Percentiles rank a stretch among this genome's conserved stretches.
Evolutionary conservation across 2,329 filamentous ascomycete genomes (phyloP).

Genomic region (Penicillium sp.): DNA sequence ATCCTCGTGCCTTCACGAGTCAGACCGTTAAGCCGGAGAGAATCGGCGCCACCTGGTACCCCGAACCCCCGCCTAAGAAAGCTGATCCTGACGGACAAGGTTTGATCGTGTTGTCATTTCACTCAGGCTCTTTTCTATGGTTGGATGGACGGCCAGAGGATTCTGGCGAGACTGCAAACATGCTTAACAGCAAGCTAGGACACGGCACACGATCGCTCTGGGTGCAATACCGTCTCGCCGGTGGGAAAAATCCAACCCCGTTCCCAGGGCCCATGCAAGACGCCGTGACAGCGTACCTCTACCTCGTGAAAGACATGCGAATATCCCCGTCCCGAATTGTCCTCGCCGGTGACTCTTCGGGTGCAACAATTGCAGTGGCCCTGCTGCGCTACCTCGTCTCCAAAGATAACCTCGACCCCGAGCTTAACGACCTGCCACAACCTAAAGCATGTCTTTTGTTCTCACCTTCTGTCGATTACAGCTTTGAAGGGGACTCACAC

Average conservation of each 20-base stretch:
- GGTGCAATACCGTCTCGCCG: conserved; percentile 17
- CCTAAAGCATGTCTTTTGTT: conserved; percentile 17
- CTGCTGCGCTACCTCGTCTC: conserved; percentile 21
- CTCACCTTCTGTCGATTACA: conserved; percentile 15
- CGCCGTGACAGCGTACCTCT: conserved; percentile 23
- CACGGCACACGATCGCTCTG: conserved; percentile 7
- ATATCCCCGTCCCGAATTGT: conserved; percentile 23
- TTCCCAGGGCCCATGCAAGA: conserved; percentile 26
- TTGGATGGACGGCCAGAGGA: conserved; percentile 7
- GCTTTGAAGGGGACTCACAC: conserved; percentile 3
- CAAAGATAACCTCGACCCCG: background rate
- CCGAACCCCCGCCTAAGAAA: conserved; percentile 5
- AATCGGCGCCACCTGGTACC: conserved; percentile 17
- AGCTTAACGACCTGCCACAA: conserved; percentile 4
- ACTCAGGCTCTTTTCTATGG: conserved; percentile 15
- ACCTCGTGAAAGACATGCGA: conserved; percentile 17
- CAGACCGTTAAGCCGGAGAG: conserved; percentile 9
- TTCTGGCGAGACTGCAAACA: conserved; percentile 1
- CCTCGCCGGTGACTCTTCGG: conserved; percentile 23
- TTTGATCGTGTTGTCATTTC: conserved; percentile 14
- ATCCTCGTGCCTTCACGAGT: conserved; percentile 3
- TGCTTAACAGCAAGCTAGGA: conserved; percentile 9
- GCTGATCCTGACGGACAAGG: conserved; percentile 5
- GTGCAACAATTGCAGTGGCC: conserved; percentile 18
- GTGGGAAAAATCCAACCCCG: conserved; percentile 10